Evolutionary conservation across 2,329 filamentous ascomycete genomes (phyloP).

Genomic region (Xylariaceae sp.): DNA sequence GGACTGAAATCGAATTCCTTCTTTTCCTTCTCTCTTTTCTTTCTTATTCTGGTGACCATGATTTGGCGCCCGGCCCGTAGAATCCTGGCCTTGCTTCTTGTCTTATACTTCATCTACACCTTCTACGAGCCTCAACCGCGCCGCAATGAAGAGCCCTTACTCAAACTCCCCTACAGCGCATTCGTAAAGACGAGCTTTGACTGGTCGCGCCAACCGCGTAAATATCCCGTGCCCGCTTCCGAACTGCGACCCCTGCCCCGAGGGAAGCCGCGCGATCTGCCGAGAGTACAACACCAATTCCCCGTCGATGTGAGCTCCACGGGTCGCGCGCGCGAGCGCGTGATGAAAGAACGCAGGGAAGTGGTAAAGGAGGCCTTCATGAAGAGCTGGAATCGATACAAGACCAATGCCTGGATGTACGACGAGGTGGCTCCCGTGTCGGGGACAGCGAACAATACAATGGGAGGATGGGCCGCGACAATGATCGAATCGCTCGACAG

Average conservation of each 20-base stretch:
- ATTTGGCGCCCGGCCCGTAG: neutral
- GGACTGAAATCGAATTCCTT: neutral
- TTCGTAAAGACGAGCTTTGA: constrained; percentile 15
- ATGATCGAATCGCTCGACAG: constrained; percentile 48
- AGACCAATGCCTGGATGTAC: constrained; percentile 42
- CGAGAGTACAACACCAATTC: constrained; percentile 11
- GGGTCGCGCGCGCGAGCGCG: constrained; percentile 6
- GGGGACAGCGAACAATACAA: constrained; percentile 38
- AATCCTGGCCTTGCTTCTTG: neutral
- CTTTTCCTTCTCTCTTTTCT: neutral
- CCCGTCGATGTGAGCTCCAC: constrained; percentile 4
- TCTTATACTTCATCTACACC: neutral
- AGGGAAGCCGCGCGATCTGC: constrained; percentile 10
- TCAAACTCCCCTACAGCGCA: neutral
- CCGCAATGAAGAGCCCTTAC: neutral
- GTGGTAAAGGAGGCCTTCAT: constrained; percentile 34
- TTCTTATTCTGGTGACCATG: neutral
- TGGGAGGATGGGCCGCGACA: constrained; percentile 47
- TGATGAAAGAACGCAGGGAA: constrained; percentile 26
- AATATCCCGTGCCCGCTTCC: constrained; percentile 8
- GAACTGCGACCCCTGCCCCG: constrained; percentile 11
- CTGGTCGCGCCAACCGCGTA: constrained; percentile 13
- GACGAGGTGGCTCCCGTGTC: constrained; percentile 45
- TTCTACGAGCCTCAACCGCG: neutral
- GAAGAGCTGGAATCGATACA: constrained; percentile 41